Base-by-base conservation (phyloP, 2,329 filamentous ascomycete species). In the Paecilomyces niveus region DNA sequence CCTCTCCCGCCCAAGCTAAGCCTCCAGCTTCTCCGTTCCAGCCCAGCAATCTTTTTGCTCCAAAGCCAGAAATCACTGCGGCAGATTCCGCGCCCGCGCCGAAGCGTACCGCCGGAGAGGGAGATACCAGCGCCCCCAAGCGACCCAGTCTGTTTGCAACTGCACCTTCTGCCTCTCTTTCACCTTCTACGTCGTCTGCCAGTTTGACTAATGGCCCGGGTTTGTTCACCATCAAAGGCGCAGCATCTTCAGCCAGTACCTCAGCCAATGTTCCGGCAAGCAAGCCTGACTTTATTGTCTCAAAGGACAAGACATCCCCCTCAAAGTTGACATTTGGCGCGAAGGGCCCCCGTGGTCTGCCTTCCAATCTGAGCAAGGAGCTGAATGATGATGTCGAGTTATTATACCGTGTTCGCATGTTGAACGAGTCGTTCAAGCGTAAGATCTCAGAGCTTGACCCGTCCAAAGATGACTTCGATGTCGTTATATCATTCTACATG, bases 401-500 rank as follows among this genome's bases (percentile, higher is more conserved):
- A 6, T 24, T 68, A 5, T 68, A 69, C 54, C 71, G 70, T 32
- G 55, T 76, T 15, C 70, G 69, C 31, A 62, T 64, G 15, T 58
- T 77, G 57, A 76, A 76, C 57, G 62, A 67, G 32, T 65, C 62
- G 21, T 73, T 77, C 60, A 67, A 74, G 57, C 65, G 66, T 7
- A 64, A 70, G 52, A 54, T 77, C 10, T 62, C 67, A 10, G 61
- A 62, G 3, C 59, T 70, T 24, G 65, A 76, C 58, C 70, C 74
- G 5, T 61, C 65, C 15, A 67, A 55, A 2, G 62, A 74, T 53
- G 67, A 70, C 52, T 72, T 77, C 54, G 74, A 76, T 57, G 60
- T 64, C 15, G 35, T 74, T 33, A 64, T 78, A 29, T 61, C 71
- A 4, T 71, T 71, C 56, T 78, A 77, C 59, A 62, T 74, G 55